A percentile compares a stretch with the other conserved stretches of the same genome.
These are phyloP conservation scores for Erythrobasidium hasegawianum DNA, from an alignment of 1,284 basidiomycete species.

Conservation along the genomic window DNA sequence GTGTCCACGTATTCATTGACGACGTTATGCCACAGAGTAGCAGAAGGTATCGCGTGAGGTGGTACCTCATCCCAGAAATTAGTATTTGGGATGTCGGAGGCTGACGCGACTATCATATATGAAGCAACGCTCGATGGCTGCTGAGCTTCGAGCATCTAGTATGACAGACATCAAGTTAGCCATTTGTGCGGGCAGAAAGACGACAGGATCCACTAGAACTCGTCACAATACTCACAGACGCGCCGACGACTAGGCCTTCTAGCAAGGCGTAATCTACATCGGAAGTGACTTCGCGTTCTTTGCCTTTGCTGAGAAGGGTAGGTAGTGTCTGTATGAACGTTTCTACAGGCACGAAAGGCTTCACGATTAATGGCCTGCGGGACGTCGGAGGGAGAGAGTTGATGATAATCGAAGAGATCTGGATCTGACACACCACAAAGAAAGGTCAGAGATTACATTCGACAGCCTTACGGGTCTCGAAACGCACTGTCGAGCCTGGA, in stretches of 20 bases:
- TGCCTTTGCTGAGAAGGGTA: conserved; percentile 20
- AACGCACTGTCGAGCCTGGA: conserved; percentile 18
- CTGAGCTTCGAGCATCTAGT: conserved; percentile 20
- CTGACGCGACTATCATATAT: conserved; percentile 24
- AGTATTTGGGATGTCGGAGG: conserved; percentile 25
- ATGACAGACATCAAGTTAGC: too few relatives aligned
- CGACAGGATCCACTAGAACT: too few relatives aligned
- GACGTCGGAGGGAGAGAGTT: conserved; percentile 31
- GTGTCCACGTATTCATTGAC: background rate
- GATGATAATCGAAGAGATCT: conserved; percentile 29
- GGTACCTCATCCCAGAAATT: conserved; percentile 31
- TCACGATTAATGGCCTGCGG: conserved; percentile 15
- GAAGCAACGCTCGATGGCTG: background rate
- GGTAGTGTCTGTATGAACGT: conserved; percentile 11
- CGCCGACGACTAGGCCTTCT: conserved; percentile 22
- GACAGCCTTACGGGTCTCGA: background rate
- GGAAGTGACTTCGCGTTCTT: conserved; percentile 29
- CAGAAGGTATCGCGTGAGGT: conserved; percentile 5
- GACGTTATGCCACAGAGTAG: conserved; percentile 3
- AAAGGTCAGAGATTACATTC: too few relatives aligned
- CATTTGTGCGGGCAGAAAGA: too few relatives aligned
- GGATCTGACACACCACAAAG: conserved; percentile 19
- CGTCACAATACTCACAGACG: conserved; percentile 27
- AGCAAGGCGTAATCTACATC: conserved; percentile 30
- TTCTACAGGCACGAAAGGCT: conserved; percentile 17